phyloP scores from a whole-genome alignment of 2,329 filamentous ascomycete genomes.

The Neoascochyta sp. region DNA sequence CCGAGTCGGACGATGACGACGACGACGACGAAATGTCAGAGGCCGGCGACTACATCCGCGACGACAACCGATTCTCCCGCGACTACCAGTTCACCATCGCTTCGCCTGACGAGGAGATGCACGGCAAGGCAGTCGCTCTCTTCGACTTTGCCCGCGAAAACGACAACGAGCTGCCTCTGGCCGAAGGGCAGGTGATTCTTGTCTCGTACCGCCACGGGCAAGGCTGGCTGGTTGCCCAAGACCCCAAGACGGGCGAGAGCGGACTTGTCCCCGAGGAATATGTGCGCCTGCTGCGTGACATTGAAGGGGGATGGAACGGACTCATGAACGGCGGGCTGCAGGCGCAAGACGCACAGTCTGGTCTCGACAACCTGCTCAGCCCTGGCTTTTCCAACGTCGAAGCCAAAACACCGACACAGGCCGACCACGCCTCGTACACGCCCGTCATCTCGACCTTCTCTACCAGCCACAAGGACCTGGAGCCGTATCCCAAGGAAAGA shows the following conservation, averaged over 20 bases:
- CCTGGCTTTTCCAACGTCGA: slow-evolving; percentile 35
- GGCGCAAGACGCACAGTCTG: slow-evolving; percentile 18
- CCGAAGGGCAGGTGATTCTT: slow-evolving; percentile 93
- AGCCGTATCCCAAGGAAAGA: slow-evolving; percentile 44
- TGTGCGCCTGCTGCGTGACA: slow-evolving; percentile 85
- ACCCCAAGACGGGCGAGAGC: slow-evolving; percentile 89
- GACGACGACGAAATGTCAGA: slow-evolving; percentile 51
- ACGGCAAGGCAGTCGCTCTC: slow-evolving; percentile 89
- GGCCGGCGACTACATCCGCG: slow-evolving; percentile 49
- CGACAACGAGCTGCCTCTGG: slow-evolving; percentile 88
- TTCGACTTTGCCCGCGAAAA: slow-evolving; percentile 96
- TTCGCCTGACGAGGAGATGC: slow-evolving; percentile 94
- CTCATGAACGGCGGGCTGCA: slow-evolving; percentile 36
- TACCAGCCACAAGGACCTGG: slow-evolving; percentile 50
- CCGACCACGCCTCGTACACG: slow-evolving; percentile 38
- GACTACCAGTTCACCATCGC: slow-evolving; percentile 95
- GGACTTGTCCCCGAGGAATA: slow-evolving; percentile 96
- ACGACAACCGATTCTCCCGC: slow-evolving; percentile 78
- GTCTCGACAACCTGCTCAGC: slow-evolving; percentile 30
- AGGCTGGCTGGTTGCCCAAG: slow-evolving; percentile 95
- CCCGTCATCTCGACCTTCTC: slow-evolving; percentile 52
- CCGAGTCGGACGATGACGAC: no score
- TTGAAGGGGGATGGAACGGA: slow-evolving; percentile 73
- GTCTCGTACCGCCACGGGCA: slow-evolving; percentile 95
- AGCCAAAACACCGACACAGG: slow-evolving; percentile 41